Conservation (phyloP, 441 rosid genomes). For the Sinapis alba region DNA sequence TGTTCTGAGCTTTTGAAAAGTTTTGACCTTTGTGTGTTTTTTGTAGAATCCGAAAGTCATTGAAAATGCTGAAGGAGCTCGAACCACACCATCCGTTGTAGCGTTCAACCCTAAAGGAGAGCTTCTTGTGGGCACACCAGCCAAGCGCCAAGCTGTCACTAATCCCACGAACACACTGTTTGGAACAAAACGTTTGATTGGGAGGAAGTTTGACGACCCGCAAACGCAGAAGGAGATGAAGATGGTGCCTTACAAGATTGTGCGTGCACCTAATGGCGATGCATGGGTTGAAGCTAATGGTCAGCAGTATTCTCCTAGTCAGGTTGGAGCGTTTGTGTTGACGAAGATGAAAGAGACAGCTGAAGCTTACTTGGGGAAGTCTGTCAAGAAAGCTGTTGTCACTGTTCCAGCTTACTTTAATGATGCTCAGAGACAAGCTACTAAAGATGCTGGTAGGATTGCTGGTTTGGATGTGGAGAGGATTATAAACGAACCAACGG, state of each 20-base stretch:
- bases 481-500: slow-evolving; percentile 91
- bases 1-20: background rate
- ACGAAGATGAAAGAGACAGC: slow-evolving; percentile 95
- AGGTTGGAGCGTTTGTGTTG: slow-evolving; percentile 73
- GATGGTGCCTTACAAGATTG: slow-evolving; percentile 93
- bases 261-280: slow-evolving; percentile 87
- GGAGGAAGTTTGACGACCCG: slow-evolving; percentile 76
- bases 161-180: slow-evolving; percentile 79
- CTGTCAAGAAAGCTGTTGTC: slow-evolving; percentile 70
- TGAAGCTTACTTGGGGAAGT: slow-evolving; percentile 78
- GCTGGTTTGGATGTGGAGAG: slow-evolving; percentile 89
- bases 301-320: slow-evolving; percentile 89
- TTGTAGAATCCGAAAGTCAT: slow-evolving; percentile 81
- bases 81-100: slow-evolving; percentile 91
- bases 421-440: slow-evolving; percentile 95
- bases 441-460: slow-evolving; percentile 91
- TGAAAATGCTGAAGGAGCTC: slow-evolving; percentile 85
- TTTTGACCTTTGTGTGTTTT: background rate
- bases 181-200: slow-evolving; percentile 85
- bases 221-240: slow-evolving; percentile 92
- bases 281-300: slow-evolving; percentile 94
- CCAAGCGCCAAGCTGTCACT: slow-evolving; percentile 94
- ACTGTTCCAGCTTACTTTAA: slow-evolving; percentile 93
- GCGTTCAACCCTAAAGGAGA: slow-evolving; percentile 83
- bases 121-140: slow-evolving; percentile 88